A percentile compares a stretch with the other conserved stretches of the same genome.
Evolutionary conservation across 495 filamentous ascomycete species (phyloP).

Genomic region (Penicillium daleae): DNA sequence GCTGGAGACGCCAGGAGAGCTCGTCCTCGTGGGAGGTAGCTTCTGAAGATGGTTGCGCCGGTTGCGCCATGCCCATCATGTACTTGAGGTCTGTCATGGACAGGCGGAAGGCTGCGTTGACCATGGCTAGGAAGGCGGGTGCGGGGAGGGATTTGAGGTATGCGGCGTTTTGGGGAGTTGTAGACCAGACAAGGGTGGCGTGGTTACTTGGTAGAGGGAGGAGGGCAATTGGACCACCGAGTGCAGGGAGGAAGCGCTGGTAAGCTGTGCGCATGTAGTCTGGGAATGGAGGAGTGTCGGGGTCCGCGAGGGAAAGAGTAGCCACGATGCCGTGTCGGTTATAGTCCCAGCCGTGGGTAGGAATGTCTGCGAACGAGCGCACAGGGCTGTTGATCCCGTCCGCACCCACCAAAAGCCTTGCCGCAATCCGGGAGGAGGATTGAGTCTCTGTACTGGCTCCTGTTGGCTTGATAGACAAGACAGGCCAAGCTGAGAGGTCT

Average conservation of each 20-base stretch:
- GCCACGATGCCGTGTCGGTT: constrained; percentile 88
- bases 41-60: constrained; percentile 37
- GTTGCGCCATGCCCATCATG: constrained; percentile 64
- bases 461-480: constrained; percentile 65
- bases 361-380: constrained; percentile 83
- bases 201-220: constrained; percentile 83
- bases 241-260: constrained; percentile 89
- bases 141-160: constrained; percentile 74
- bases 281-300: constrained; percentile 31
- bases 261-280: constrained; percentile 72
- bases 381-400: constrained; percentile 96
- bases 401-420: constrained; percentile 86
- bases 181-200: constrained; percentile 92
- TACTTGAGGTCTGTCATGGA: constrained; percentile 76
- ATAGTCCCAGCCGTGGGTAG: constrained; percentile 91
- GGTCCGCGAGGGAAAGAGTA: constrained; percentile 71
- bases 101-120: constrained; percentile 93
- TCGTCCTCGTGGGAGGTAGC: constrained; percentile 64
- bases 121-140: constrained; percentile 78
- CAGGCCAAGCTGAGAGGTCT: constrained; percentile 84
- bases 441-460: constrained; percentile 37
- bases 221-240: constrained; percentile 81
- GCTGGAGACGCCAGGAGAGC: constrained; percentile 76
- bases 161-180: constrained; percentile 74
- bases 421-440: constrained; percentile 58